Evolutionary conservation across 352 stramenopile genomes (phyloP), one percentile per base, ranked within the genome.

Genomic region (Lagenidium giganteum): DNA sequence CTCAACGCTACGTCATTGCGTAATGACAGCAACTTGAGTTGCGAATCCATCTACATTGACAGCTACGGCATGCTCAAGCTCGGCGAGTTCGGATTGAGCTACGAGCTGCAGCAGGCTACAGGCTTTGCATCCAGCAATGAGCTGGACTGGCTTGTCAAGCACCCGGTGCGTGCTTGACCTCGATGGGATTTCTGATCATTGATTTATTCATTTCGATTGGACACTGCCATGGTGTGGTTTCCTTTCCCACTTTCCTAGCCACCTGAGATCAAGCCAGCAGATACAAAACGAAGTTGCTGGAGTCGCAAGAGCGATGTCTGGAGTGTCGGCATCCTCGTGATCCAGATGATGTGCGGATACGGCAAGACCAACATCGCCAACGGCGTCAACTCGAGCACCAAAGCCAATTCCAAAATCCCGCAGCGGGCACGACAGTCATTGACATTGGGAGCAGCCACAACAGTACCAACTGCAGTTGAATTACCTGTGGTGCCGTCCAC

Each of bases 41-140:
- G 71, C 22, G 64, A 83, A 34, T 61, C 54, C 8, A 49, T 85
- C 20, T 60, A 72, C 34, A 87, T 86, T 33, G 70, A 89, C 47
- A 78, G 55, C 38, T 83, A 68, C 25, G 77, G 73, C 0, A 47
- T 76, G 0, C 29, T 86, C 0, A 77, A 82, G 50, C 47, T 86
- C 5, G 54, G 65, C 3, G 68, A 84, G 24, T 89, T 83, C 33
- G 66, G 67, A 0, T 28, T 83, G 11, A 32, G 56, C 23, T 32
- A 23, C 26, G 49, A 30, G 24, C 20, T 58, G 41, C 45, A 21
- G 31, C 22, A 20, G n/a, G n/a, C n/a, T n/a, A n/a, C n/a, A n/a
- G n/a, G n/a, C n/a, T n/a, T n/a, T n/a, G n/a, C n/a, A n/a, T n/a
- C n/a, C 9, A 34, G 11, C 20, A 27, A 36, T 20, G 17, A 44